phyloP scores from a whole-genome alignment of 768 basidiomycete species.

The Auriscalpium microsporum region DNA sequence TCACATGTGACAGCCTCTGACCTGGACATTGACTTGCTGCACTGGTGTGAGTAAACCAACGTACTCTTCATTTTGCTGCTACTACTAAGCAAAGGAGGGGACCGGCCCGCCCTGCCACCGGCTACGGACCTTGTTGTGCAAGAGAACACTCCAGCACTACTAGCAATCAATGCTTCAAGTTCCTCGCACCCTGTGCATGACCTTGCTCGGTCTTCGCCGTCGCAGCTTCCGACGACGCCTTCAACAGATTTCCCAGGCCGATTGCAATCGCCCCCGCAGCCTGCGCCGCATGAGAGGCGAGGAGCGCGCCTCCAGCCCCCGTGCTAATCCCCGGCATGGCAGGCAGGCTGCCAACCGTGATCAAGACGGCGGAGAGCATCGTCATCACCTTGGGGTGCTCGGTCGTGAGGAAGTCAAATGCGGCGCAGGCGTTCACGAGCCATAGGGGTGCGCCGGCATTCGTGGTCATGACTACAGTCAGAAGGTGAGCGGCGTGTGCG shows the following conservation, averaged over 20 bases:
- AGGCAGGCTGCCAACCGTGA: conserved; percentile 70
- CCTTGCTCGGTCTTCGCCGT: conserved; percentile 1
- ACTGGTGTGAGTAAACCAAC: too few relatives aligned
- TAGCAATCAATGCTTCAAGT: too few relatives aligned
- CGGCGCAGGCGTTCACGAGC: conserved; percentile 70
- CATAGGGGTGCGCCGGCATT: conserved; percentile 61
- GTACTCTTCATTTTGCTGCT: too few relatives aligned
- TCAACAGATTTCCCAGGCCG: conserved; percentile 54
- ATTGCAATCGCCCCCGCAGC: conserved; percentile 75
- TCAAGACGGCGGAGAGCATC: conserved; percentile 66
- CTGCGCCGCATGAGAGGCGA: conserved; percentile 67
- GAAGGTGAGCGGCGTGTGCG: neutral
- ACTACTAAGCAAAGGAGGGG: too few relatives aligned
- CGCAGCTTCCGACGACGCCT: conserved; percentile 35
- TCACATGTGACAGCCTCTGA: too few relatives aligned
- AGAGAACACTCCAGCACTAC: too few relatives aligned
- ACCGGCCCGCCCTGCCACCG: too few relatives aligned
- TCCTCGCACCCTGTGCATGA: too few relatives aligned
- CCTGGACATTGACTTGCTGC: too few relatives aligned
- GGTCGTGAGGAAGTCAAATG: conserved; percentile 62
- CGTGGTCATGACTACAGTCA: conserved; percentile 28
- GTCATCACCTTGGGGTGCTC: conserved; percentile 75
- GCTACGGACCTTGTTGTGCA: too few relatives aligned
- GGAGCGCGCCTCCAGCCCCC: conserved; percentile 62
- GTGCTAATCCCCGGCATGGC: conserved; percentile 61